Evolutionary conservation across 345 rosid species (phyloP), one percentile per base, ranked within the genome.

Genomic region (Eucalyptus dawsonii): DNA sequence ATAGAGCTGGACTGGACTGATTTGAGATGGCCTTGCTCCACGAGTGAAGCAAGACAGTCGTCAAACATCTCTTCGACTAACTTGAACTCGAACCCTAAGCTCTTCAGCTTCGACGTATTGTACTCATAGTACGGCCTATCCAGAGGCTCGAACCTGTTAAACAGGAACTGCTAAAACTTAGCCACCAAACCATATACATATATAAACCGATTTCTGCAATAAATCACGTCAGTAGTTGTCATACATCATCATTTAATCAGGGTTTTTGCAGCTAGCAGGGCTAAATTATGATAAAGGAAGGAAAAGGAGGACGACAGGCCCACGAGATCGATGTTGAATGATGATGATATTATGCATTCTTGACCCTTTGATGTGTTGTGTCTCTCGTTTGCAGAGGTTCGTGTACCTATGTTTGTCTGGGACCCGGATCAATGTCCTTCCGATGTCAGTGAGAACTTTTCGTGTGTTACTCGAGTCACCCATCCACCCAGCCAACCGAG

Each of bases 41-140:
- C 91, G 7, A 96, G 88, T 29, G 97, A 96, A 69, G 94, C 92
- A 81, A 96, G 88, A 89, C 96, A 94, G 88, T 97, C 98, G 58
- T 96, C 96, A 25, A 96, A 95, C 98, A 96, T 96, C 76, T 95
- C 92, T 81, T 94, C 86, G 22, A 95, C 90, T 11, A 96, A 21
- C 93, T 94, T 96, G 94, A 96, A 96, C 92, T 95, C 88, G 89
- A 96, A 69, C n/a, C 99, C 98, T 42, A 96, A 93, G 83, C 92
- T 91, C 88, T 87, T 87, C 90, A 97, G 50, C 93, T 95, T 97
- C 2, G 95, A 92, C 37, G 96, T 95, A 90, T 95, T 87, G n/a
- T 95, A 92, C 69, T 95, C 93, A 87, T 96, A 96, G 80, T 62
- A 89, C 31, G 95, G 95, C 93, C 97, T 94, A 85, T 91, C 76